Evolutionary conservation across 2,329 filamentous ascomycete genomes (phyloP), one percentile per base, ranked within the genome.

Genomic region (Cyanodermella asteris): DNA sequence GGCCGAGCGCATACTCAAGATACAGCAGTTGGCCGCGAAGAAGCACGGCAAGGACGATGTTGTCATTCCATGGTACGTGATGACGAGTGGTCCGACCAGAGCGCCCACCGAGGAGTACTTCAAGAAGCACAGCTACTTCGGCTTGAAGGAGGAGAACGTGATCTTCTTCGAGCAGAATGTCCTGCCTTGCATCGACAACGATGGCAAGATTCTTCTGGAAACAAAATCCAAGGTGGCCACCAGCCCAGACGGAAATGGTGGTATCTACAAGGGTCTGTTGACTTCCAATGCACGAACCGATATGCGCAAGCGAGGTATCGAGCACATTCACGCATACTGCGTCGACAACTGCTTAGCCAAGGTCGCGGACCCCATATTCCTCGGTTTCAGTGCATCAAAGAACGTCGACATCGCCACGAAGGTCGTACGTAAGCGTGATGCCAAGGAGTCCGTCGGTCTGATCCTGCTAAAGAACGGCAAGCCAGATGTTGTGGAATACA

Each of bases 331-430:
- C 51, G 75, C 82, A 23, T 94, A 94, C 63, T 93, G 87, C 44
- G 87, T 97, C 22, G 87, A 97, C 57, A 97, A 97, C 61, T 94
- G 84, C 56, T 65, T 97, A n/a, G 84, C 91, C 47, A 84, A 80
- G 55, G 84, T 97, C n/a, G 84, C 84, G 15, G 87, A 97, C 44
- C 87, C 87, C 9, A 65, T 80, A 38, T 94, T 97, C 56, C 72
- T 94, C 40, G 87, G 87, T 38, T 94, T 94, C 53, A 66, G 81
- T 4, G 81, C 84, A 20, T 66, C 72, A 25, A 77, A 84, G 49
- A 56, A 80, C 31, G 84, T 93, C 38, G 81, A 91, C 53, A 90
- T 97, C 42, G 84, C 84, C 16, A 97, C 87, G 38, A 97, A 97
- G 61, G 87, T 93, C n/a, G 87, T 97, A 32, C 78, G 87, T 39